Percentiles rank a stretch among this genome's conserved stretches.
Evolutionary conservation across 257 asterid species (phyloP).

Genomic region (Apocynum venetum): DNA sequence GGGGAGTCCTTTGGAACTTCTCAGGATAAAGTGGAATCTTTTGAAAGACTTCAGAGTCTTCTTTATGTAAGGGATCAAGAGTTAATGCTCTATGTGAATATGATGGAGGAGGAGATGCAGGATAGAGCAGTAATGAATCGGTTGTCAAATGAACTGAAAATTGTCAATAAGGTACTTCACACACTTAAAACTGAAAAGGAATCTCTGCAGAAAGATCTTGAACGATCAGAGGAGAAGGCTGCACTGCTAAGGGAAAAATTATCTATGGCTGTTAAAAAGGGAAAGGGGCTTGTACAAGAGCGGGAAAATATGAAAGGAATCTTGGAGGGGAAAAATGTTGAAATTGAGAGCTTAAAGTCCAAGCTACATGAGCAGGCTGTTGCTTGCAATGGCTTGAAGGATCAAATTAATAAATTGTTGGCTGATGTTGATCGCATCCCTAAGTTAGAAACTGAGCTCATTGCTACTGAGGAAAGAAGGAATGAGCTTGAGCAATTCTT

Average conservation of each 20-base stretch:
- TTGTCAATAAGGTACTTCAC: constrained; percentile 41
- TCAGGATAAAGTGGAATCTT: constrained; percentile 34
- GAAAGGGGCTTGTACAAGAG: constrained; percentile 93
- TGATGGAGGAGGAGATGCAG: constrained; percentile 57
- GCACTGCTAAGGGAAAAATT: constrained; percentile 73
- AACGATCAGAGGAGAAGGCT: constrained; percentile 74
- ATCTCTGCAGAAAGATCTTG: constrained; percentile 52
- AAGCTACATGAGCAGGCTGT: constrained; percentile 51
- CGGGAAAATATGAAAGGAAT: constrained; percentile 72
- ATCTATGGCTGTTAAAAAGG: constrained; percentile 92
- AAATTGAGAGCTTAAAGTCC: constrained; percentile 62
- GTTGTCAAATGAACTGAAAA: constrained; percentile 41
- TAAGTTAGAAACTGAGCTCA: constrained; percentile 53
- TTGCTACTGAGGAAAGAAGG: constrained; percentile 42
- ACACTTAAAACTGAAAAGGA: constrained; percentile 53
- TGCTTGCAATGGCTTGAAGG: constrained; percentile 43
- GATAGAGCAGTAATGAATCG: constrained; percentile 38
- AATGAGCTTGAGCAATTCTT: constrained; percentile 67
- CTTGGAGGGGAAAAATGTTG: constrained; percentile 58
- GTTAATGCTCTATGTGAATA: constrained; percentile 44
- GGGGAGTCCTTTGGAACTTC: constrained; percentile 35
- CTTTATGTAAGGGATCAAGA: constrained; percentile 64
- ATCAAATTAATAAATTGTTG: constrained; percentile 49
- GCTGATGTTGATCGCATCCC: constrained; percentile 55
- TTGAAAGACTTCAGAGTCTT: constrained; percentile 56